phyloP scores from a whole-genome alignment of 805 yeast species.

The Ogataea methylovora region DNA sequence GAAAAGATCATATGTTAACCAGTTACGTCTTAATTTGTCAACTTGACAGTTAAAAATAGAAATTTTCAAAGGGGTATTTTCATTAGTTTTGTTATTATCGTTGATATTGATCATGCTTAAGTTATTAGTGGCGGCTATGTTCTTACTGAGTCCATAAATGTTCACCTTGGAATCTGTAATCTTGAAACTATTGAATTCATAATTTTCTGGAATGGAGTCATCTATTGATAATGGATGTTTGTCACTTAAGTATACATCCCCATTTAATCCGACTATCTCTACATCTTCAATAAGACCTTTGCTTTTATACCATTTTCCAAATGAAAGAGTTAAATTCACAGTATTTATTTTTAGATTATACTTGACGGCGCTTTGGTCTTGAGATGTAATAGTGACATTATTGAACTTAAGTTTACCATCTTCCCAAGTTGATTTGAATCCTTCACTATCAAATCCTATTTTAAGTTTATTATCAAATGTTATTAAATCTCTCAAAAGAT shows the following conservation, averaged over 20 bases:
- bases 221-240: slow-evolving; percentile 9
- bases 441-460: slow-evolving; percentile 19
- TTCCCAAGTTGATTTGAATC: slow-evolving; percentile 36
- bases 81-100: slow-evolving; percentile 3
- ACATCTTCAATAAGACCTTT: slow-evolving; percentile 42
- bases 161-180: slow-evolving; percentile 44
- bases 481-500: slow-evolving; percentile 19
- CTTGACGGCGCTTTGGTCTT: not conserved
- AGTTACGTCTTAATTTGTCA: slow-evolving; percentile 49
- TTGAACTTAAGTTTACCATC: slow-evolving; percentile 43
- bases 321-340: slow-evolving; percentile 37
- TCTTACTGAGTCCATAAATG: slow-evolving; percentile 7
- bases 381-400: slow-evolving; percentile 25
- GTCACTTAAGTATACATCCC: slow-evolving; percentile 19
- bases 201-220: slow-evolving; percentile 20
- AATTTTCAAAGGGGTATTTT: slow-evolving; percentile 33
- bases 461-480: slow-evolving; percentile 24
- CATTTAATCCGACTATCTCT: slow-evolving; percentile 41
- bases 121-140: slow-evolving; percentile 10
- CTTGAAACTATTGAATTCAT: slow-evolving; percentile 33
- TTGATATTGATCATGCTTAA: not conserved
- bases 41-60: slow-evolving; percentile 60
- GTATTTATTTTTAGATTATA: slow-evolving; percentile 34
- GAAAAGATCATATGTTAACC: slow-evolving; percentile 58
- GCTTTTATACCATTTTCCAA: slow-evolving; percentile 50